Percentiles rank a stretch among this genome's conserved stretches.
These are phyloP conservation scores for Epichloe festucae DNA, from an alignment of 2,329 filamentous ascomycete species.

Conservation along the genomic window DNA sequence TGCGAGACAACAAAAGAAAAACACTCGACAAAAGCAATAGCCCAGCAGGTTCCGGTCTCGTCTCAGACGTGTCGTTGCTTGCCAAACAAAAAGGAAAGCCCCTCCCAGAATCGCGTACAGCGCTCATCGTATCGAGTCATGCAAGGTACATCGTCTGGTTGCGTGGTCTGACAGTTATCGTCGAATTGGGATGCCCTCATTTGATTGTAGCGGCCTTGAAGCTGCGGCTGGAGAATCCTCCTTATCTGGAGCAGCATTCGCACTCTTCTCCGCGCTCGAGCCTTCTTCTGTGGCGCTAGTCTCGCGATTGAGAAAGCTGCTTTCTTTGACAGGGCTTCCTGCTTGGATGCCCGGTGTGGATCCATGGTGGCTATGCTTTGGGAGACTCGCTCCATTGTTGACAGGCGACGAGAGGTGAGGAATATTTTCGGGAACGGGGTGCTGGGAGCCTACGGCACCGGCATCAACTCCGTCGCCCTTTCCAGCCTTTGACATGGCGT, in stretches of 20 bases:
- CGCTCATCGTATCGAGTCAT: neutral
- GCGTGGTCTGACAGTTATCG: slow-evolving; percentile 27
- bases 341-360: slow-evolving; percentile 39
- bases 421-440: slow-evolving; percentile 90
- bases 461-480: slow-evolving; percentile 91
- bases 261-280: slow-evolving; percentile 16
- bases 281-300: slow-evolving; percentile 47
- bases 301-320: slow-evolving; percentile 72
- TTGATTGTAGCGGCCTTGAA: slow-evolving; percentile 11
- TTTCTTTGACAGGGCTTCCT: slow-evolving; percentile 81
- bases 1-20: slow-evolving; percentile 1
- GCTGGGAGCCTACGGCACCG: slow-evolving; percentile 84
- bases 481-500: slow-evolving; percentile 91
- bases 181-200: slow-evolving; percentile 47
- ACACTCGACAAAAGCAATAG: neutral
- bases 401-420: slow-evolving; percentile 68
- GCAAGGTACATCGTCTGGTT: neutral
- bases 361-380: slow-evolving; percentile 24
- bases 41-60: neutral
- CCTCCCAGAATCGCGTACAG: neutral
- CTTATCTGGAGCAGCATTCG: slow-evolving; percentile 17
- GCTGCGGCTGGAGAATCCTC: slow-evolving; percentile 24
- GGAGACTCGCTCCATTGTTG: slow-evolving; percentile 20
- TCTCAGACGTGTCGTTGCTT: neutral
- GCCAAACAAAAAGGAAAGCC: neutral